Base-by-base conservation (phyloP, 2,329 filamentous ascomycete species). In the Septoria linicola region DNA sequence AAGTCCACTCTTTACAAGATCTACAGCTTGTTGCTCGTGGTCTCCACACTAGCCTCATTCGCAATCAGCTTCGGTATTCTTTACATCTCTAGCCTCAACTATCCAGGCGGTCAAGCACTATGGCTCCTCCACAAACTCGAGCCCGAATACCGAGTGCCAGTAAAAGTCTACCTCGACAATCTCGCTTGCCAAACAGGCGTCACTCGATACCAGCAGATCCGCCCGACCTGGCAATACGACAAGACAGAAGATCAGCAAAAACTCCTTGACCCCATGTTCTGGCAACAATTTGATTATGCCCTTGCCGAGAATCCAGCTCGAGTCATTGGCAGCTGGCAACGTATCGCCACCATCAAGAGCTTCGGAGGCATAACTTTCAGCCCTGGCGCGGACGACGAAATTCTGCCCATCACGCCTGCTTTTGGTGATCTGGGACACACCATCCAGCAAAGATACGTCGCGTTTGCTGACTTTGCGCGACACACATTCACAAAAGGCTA, bases 91-190 rank as follows among this genome's bases (percentile, higher is more conserved):
- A 85, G 88, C 11, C 82, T 95, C 51, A 99, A 96, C 72, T 99
- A 99, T 66, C 93, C 93, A 1, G 93, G 93, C 41, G 93, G 89
- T 17, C 81, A 88, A 53, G 93, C 91, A 2, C 76, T 97, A 8
- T 62, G 64, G 19, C 59, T 64, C 8, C 68, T 79, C 1, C 73
- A 77, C 53, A 36, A 55, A 13, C 23, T 63, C 8, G 54, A 53
- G 5, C 43, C 57, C 1, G 55, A 58, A 19, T 41, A 41, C 14
- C 47, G 53, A 34, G 37, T 42, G 2, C 51, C 49, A 17, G 54
- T 59, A 1, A 45, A 58, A 5, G 75, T 84, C 5, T 75, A 83
- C 61, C 70, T 83, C 51, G 80, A 80, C 52, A 84, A 83, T 45
- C 73, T 85, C 19, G 77, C 80, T 2, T 83, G 80, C 49, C 82